Base-by-base conservation (phyloP, 2,329 filamentous ascomycete species). In the Colletotrichum siamense region DNA sequence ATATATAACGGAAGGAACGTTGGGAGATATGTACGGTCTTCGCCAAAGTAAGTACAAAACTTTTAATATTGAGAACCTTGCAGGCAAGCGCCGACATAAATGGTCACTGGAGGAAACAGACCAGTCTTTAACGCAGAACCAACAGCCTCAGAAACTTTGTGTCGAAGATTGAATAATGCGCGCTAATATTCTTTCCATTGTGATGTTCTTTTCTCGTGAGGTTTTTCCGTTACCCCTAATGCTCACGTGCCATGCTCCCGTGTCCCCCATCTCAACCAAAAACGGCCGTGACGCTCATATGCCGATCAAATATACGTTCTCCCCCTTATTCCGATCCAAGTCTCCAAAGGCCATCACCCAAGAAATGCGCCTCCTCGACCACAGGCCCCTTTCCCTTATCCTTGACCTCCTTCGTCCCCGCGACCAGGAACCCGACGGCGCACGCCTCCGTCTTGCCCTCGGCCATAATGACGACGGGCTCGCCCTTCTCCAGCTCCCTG, bases 361-460 rank as follows among this genome's bases (percentile, higher is more conserved):
- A 84, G 87, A 94, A 99, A 90, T 99, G 97, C 36, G 95, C 95
- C 77, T 96, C 94, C 88, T 99, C 96, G 79, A 99, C 95, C 18
- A 96, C 97, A 8, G 96, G 95, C 0, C 97, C 97, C 88, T 99
- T 99, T 79, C 95, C 96, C 87, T 96, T 96, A 79, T 92, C 93
- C 91, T 97, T 98, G 84, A 98, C 96, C 86, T 98, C 96, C 85
- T 94, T 93, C 0, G 97, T 98, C 5, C 96, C 94, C 82, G 94
- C 92, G 81, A 95, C 95, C 83, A 99, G 83, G 78, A 94, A 88
- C 0, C 97, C 97, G 1, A 99, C 94, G 72, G 98, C 92, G 85
- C 96, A 98, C 8, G 96, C 95, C 87, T 96, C 93, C 81, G 94
- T 92, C 88, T 99, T 99, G 9, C 97, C 97, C 89, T 99, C 97